Percentiles rank a stretch among this genome's conserved stretches.
Conservation (phyloP, 169 alveolate genomes). For the Pseudocohnilembus persalinus region DNA sequence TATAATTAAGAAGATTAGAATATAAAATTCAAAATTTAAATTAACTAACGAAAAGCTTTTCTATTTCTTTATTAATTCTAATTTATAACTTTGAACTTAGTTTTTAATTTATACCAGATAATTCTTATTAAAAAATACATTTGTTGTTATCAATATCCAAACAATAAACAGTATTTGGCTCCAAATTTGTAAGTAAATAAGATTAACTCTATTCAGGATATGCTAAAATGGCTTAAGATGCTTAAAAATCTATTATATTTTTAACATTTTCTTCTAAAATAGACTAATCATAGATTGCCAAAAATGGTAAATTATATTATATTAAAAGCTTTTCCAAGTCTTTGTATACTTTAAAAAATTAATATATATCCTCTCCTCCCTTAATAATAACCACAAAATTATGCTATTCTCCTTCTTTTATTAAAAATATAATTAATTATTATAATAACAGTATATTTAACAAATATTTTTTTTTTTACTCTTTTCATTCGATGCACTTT, state of each 20-base stretch:
- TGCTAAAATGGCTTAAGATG: background rate
- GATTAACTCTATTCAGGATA: background rate
- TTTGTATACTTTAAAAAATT: too few species aligned
- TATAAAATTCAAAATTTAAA: background rate
- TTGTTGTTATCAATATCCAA: background rate
- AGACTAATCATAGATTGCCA: background rate
- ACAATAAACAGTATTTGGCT: background rate
- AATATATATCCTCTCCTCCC: background rate
- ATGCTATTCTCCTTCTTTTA: background rate
- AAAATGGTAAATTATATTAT: background rate
- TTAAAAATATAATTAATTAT: too few species aligned
- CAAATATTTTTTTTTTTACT: too few species aligned
- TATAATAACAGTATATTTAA: too few species aligned
- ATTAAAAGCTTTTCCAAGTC: background rate
- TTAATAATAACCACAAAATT: too few species aligned
- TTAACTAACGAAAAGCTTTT: too few species aligned
- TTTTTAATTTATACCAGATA: background rate
- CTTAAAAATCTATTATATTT: too few species aligned
- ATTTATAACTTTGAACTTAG: background rate
- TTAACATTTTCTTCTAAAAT: background rate
- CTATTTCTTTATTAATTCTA: background rate
- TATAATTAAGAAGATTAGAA: too few species aligned
- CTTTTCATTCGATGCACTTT: too few species aligned
- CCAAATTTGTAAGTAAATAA: background rate
- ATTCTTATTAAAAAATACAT: background rate